These are phyloP conservation scores for Podochytrium sp. DNA, from an alignment of 192 early-diverging fungal genomes.

Conservation along the genomic window DNA sequence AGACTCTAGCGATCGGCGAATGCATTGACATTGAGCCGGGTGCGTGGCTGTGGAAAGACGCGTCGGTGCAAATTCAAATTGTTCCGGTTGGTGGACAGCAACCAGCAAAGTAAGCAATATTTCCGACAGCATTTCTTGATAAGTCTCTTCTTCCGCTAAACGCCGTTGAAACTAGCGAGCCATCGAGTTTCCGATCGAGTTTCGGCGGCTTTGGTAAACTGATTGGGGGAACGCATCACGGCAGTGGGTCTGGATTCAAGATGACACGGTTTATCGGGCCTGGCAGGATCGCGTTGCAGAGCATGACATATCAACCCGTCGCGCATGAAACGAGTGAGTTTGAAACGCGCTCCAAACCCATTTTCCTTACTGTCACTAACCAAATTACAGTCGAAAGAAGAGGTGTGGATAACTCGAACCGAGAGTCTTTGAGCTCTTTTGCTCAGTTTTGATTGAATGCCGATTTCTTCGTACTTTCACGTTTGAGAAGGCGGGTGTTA, in stretches of 20 bases:
- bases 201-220: background rate
- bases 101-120: too few species aligned
- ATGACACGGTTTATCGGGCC: background rate
- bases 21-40: conserved; percentile 1
- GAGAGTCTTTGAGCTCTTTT: background rate
- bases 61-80: background rate
- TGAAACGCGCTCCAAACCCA: background rate
- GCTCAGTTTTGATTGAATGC: conserved; percentile 12
- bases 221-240: background rate
- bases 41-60: conserved; percentile 11
- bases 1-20: background rate
- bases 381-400: background rate
- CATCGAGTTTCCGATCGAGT: background rate
- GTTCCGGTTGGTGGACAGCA: background rate
- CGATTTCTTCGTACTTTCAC: too few species aligned
- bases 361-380: background rate
- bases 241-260: background rate
- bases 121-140: background rate
- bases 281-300: background rate
- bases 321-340: background rate
- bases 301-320: background rate
- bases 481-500: too few species aligned
- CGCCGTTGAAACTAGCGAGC: too few species aligned
- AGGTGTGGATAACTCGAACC: background rate
- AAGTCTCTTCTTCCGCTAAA: too few species aligned